A percentile compares a stretch with the other conserved stretches of the same genome.
Conservation (phyloP, 208 protist genomes). For the Kentomonas sorsogonicus region DNA sequence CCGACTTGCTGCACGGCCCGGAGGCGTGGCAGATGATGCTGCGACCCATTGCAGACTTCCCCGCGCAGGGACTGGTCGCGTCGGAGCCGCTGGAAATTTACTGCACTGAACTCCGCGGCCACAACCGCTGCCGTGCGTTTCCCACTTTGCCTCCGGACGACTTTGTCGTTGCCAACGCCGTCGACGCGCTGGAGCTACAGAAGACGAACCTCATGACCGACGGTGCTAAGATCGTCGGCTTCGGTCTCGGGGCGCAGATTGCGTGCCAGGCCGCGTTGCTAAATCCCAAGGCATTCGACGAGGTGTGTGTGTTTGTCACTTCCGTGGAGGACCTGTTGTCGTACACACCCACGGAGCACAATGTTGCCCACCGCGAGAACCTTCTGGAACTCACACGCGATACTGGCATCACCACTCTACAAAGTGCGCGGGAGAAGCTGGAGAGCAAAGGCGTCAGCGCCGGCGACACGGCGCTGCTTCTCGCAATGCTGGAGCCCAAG, state of each 20-base stretch:
- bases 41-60: conserved; percentile 33
- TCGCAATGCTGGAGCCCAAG: conserved; percentile 38
- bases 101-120: conserved; percentile 68
- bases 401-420: too few relatives aligned
- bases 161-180: conserved; percentile 43
- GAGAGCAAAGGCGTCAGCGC: conserved; percentile 26
- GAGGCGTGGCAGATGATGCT: conserved; percentile 63
- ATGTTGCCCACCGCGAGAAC: conserved; percentile 16
- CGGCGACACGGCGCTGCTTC: conserved; percentile 43
- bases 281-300: conserved; percentile 40
- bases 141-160: conserved; percentile 7
- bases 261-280: conserved; percentile 52
- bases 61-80: conserved; percentile 31
- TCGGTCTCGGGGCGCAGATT: conserved; percentile 75
- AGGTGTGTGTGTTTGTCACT: conserved; percentile 61
- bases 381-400: conserved; percentile 21
- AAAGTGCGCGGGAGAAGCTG: too few relatives aligned
- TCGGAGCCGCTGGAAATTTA: conserved; percentile 72
- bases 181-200: conserved; percentile 52
- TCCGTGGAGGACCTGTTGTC: conserved; percentile 30
- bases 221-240: conserved; percentile 41
- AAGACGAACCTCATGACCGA: conserved; percentile 35
- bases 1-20: conserved; percentile 64
- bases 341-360: conserved; percentile 32
- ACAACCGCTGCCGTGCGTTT: conserved; percentile 43